Conservation (phyloP, 1,284 basidiomycete genomes). For the Meripilus lineatus region DNA sequence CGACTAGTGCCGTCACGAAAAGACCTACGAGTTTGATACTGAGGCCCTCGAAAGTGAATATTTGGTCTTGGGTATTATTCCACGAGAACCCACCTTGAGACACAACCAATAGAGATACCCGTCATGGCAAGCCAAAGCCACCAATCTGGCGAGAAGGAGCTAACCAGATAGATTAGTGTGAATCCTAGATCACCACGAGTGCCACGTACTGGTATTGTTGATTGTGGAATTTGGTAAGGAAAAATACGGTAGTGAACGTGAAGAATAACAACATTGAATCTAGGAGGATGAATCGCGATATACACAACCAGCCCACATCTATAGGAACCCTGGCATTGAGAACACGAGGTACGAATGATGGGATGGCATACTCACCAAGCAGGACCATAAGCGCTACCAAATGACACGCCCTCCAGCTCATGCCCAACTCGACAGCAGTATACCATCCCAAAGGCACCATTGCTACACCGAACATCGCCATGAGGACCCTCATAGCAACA, state of each 20-base stretch:
- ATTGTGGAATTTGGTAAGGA: slow-evolving; percentile 94
- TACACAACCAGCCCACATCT: slow-evolving; percentile 96
- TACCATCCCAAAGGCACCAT: slow-evolving; percentile 98
- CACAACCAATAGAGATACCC: slow-evolving; percentile 90
- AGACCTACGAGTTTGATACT: slow-evolving; percentile 97
- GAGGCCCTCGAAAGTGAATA: not conserved
- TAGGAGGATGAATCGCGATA: slow-evolving; percentile 95
- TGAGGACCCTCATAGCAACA: slow-evolving; percentile 91
- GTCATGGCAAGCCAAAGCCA: slow-evolving; percentile 94
- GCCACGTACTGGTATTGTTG: slow-evolving; percentile 80
- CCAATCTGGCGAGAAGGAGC: slow-evolving; percentile 92
- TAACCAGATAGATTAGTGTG: slow-evolving; percentile 24
- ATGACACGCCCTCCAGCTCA: slow-evolving; percentile 89
- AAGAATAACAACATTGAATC: slow-evolving; percentile 99
- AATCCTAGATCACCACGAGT: no score
- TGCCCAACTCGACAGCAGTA: slow-evolving; percentile 91
- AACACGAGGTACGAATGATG: not conserved
- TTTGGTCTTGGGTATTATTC: no score
- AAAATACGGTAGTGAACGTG: slow-evolving; percentile 95
- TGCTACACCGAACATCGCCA: slow-evolving; percentile 91
- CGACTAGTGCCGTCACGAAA: slow-evolving; percentile 92
- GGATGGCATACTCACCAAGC: slow-evolving; percentile 53
- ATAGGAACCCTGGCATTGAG: slow-evolving; percentile 5
- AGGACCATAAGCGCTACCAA: slow-evolving; percentile 93
- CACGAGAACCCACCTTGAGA: slow-evolving; percentile 69